phyloP scores from a whole-genome alignment of 2,329 filamentous ascomycete genomes.

The Neophaeococcomyces aloes region DNA sequence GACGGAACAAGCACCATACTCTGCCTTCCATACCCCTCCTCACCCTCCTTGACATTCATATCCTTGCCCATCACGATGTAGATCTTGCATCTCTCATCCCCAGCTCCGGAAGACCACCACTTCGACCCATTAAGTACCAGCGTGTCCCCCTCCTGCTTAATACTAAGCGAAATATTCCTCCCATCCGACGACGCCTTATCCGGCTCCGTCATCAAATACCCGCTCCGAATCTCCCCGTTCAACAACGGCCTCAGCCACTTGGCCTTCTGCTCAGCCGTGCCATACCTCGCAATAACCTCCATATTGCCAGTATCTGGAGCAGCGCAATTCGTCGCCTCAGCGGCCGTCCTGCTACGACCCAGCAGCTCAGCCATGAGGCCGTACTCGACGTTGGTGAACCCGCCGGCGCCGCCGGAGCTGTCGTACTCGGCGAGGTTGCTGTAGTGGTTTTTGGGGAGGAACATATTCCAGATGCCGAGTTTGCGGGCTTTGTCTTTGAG shows the following conservation, averaged over 20 bases:
- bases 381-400: conserved; percentile 86
- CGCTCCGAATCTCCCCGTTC: conserved; percentile 73
- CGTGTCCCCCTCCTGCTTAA: conserved; percentile 70
- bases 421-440: conserved; percentile 52
- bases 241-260: conserved; percentile 72
- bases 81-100: conserved; percentile 79
- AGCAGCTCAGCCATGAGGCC: conserved; percentile 93
- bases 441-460: conserved; percentile 88
- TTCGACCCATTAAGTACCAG: conserved; percentile 92
- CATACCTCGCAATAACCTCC: conserved; percentile 83
- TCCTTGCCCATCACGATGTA: conserved; percentile 98
- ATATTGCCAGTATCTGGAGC: conserved; percentile 92
- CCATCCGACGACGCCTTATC: conserved; percentile 84
- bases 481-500: conserved; percentile 72
- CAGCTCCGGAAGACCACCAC: conserved; percentile 97
- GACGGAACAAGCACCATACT: conserved; percentile 86
- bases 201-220: conserved; percentile 90
- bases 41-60: conserved; percentile 44
- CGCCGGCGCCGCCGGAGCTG: conserved; percentile 45
- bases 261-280: conserved; percentile 71
- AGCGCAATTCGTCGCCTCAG: conserved; percentile 79
- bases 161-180: conserved; percentile 78
- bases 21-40: conserved; percentile 75
- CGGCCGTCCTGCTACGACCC: conserved; percentile 71
- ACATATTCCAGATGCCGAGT: conserved; percentile 95